phyloP scores from a whole-genome alignment of 2,329 filamentous ascomycete genomes.

The Botrytis aclada region DNA sequence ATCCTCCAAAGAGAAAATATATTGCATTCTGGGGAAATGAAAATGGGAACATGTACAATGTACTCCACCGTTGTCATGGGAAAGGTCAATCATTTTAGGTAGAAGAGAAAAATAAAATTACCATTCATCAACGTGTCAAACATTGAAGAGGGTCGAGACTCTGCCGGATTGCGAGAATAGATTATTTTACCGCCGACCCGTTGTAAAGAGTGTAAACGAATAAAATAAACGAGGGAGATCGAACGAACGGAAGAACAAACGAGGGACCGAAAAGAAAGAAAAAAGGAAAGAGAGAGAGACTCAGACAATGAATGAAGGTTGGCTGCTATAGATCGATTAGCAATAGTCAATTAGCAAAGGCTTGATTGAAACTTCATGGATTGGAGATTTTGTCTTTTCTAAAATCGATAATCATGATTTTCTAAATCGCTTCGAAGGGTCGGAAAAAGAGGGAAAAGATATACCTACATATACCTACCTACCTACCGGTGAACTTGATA shows the following conservation, averaged over 20 bases:
- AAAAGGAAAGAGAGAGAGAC: not conserved
- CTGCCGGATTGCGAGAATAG: not conserved
- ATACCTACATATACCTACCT: not conserved
- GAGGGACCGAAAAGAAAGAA: not conserved
- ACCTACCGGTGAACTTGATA: not conserved
- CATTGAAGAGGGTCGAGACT: conserved; percentile 3
- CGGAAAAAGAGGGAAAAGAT: not conserved
- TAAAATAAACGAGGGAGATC: not conserved
- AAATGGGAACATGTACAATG: not conserved
- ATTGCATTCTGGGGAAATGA: conserved; percentile 6
- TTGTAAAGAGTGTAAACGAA: not conserved
- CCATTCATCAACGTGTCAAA: conserved; percentile 5
- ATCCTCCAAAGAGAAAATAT: not conserved
- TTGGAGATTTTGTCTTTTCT: not conserved
- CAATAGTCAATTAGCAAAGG: not conserved
- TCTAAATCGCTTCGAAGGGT: too few relatives aligned
- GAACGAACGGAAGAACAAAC: not conserved
- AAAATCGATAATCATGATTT: not conserved
- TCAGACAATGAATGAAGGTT: not conserved
- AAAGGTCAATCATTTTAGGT: not conserved
- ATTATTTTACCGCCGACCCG: not conserved
- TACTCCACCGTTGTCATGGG: not conserved
- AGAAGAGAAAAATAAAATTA: conserved; percentile 10
- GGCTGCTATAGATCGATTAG: not conserved
- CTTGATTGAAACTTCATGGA: not conserved